Percentiles rank a stretch among this genome's conserved stretches.
phyloP scores from a whole-genome alignment of 2,329 filamentous ascomycete species.

The Hymenoscyphus fraxineus region DNA sequence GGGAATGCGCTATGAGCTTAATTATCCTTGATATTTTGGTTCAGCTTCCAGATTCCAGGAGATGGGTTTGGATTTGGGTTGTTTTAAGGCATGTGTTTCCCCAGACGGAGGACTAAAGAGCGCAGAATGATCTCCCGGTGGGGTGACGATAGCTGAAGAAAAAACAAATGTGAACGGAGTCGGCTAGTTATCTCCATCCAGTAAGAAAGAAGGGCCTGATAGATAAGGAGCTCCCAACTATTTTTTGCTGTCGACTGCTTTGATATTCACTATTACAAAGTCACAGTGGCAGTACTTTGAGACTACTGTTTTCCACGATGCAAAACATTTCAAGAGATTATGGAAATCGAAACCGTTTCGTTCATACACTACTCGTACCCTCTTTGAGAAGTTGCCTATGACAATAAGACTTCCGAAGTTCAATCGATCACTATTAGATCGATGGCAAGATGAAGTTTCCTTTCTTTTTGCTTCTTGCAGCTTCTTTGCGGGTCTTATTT shows the following conservation, averaged over 20 bases:
- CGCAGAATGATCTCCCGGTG: neutral
- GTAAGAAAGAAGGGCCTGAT: neutral
- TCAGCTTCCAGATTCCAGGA: neutral
- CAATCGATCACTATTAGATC: too few species aligned
- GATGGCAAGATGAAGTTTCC: too few species aligned
- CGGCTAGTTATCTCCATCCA: neutral
- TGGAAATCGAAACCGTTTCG: too few species aligned
- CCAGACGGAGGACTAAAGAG: neutral
- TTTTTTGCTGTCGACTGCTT: neutral
- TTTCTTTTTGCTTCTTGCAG: too few species aligned
- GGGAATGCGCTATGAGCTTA: neutral
- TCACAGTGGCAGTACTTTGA: too few species aligned
- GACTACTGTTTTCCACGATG: too few species aligned
- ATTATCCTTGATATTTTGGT: neutral
- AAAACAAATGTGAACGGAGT: neutral
- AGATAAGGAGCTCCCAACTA: neutral
- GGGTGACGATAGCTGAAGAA: conserved; percentile 3
- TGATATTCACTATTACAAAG: neutral
- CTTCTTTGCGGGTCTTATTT: too few species aligned
- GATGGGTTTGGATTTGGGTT: neutral
- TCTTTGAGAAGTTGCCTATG: too few species aligned
- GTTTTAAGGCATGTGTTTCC: neutral
- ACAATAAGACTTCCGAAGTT: too few species aligned
- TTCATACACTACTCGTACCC: too few species aligned
- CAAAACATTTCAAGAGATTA: too few species aligned